Percentiles rank a stretch among this genome's conserved stretches.
phyloP scores from a whole-genome alignment of 345 rosid species.

The Camelina neglecta region DNA sequence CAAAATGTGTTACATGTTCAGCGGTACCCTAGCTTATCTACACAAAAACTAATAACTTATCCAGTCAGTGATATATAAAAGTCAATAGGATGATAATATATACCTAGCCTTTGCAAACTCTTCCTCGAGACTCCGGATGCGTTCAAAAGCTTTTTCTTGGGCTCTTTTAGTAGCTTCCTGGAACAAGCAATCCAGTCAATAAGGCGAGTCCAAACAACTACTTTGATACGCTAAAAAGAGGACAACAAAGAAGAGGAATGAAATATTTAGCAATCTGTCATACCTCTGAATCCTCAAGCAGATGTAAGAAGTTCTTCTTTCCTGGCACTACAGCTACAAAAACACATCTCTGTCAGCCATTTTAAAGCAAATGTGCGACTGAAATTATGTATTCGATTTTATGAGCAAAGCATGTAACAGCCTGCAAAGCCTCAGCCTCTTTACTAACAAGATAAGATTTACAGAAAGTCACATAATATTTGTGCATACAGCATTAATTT shows the following conservation, averaged over 20 bases:
- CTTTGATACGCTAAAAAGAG: constrained; percentile 14
- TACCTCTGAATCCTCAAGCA: constrained; percentile 93
- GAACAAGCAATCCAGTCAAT: constrained; percentile 30
- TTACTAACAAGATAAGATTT: constrained; percentile 21
- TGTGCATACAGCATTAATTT: background rate
- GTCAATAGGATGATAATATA: constrained; percentile 5
- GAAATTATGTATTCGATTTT: constrained; percentile 21
- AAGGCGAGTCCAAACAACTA: constrained; percentile 30
- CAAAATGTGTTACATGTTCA: constrained; percentile 6
- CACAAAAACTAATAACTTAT: background rate
- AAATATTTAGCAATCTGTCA: constrained; percentile 15
- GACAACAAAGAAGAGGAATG: constrained; percentile 10
- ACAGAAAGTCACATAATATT: constrained; percentile 4
- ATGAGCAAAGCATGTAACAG: constrained; percentile 26
- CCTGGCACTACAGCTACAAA: constrained; percentile 55
- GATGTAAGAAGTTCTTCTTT: constrained; percentile 62
- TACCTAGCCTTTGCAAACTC: constrained; percentile 77
- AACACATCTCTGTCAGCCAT: constrained; percentile 32
- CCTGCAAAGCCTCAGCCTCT: constrained; percentile 26
- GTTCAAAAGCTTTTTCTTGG: constrained; percentile 75
- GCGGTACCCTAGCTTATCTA: background rate
- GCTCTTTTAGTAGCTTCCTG: constrained; percentile 84
- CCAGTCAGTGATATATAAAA: constrained; percentile 6
- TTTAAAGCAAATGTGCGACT: constrained; percentile 9
- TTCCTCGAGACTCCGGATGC: constrained; percentile 75